These are phyloP conservation scores for Fusarium sulawesiense DNA, from an alignment of 2,329 filamentous ascomycete genomes.

Conservation along the genomic window DNA sequence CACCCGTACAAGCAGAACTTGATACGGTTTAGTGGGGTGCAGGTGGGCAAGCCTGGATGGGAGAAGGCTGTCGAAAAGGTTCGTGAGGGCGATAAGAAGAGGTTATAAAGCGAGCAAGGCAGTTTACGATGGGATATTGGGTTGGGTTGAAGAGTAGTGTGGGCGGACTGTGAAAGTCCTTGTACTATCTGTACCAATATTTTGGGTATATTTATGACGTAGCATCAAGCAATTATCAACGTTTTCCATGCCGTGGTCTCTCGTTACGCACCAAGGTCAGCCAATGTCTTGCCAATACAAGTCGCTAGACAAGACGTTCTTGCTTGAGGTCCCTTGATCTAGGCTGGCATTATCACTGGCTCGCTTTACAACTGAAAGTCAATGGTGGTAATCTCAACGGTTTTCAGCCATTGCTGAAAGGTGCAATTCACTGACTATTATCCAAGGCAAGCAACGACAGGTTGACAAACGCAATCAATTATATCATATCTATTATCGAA, in stretches of 20 bases:
- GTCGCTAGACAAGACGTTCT: background rate
- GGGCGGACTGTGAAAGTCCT: constrained; percentile 40
- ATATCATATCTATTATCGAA: constrained; percentile 11
- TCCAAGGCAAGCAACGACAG: background rate
- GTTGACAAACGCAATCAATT: background rate
- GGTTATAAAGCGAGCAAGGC: constrained; percentile 57
- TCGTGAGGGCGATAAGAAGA: constrained; percentile 60
- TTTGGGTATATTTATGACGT: constrained; percentile 46
- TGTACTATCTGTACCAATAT: constrained; percentile 51
- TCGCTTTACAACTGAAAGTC: background rate
- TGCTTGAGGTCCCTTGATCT: background rate
- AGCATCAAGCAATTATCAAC: constrained; percentile 43
- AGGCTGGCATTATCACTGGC: background rate
- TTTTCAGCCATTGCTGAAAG: background rate
- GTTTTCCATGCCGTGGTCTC: constrained; percentile 7
- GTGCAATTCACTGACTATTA: background rate
- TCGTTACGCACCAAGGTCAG: background rate
- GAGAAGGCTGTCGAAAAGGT: constrained; percentile 62
- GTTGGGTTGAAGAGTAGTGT: constrained; percentile 31
- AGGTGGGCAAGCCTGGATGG: constrained; percentile 66
- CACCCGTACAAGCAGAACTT: constrained; percentile 95
- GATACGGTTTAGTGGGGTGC: constrained; percentile 74
- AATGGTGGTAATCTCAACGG: background rate
- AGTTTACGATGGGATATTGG: background rate
- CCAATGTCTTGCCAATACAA: background rate